Evolutionary conservation across 768 basidiomycete genomes (phyloP).

Genomic region (Leccinellum rugosiceps): DNA sequence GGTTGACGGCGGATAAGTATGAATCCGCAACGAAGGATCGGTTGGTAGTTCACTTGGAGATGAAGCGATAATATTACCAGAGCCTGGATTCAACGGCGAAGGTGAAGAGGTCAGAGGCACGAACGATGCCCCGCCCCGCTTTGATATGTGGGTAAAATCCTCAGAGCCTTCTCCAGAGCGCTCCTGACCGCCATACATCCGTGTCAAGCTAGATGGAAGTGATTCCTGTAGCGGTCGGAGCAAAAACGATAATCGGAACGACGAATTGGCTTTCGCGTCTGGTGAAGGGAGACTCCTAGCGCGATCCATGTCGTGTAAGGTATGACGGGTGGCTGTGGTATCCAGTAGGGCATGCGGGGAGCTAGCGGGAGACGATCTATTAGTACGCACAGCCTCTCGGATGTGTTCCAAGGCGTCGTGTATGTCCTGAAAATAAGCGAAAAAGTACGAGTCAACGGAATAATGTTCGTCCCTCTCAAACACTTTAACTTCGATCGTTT

Average conservation of each 20-base stretch:
- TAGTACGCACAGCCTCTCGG: conserved; percentile 64
- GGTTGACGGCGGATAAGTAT: conserved; percentile 81
- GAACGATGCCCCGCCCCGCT: conserved; percentile 52
- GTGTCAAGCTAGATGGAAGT: conserved; percentile 36
- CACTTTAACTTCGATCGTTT: conserved; percentile 93
- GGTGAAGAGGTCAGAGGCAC: conserved; percentile 54
- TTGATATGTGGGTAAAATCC: conserved; percentile 71
- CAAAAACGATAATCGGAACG: conserved; percentile 63
- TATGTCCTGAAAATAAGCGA: conserved; percentile 89
- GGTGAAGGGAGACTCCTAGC: conserved; percentile 36
- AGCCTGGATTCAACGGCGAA: conserved; percentile 16
- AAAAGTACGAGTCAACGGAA: conserved; percentile 85
- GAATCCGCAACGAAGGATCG: conserved; percentile 40
- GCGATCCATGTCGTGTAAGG: conserved; percentile 37
- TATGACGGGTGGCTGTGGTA: conserved; percentile 48
- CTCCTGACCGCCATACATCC: conserved; percentile 32
- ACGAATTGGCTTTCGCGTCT: conserved; percentile 36
- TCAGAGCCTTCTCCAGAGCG: conserved; percentile 42
- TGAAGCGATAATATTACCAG: conserved; percentile 3
- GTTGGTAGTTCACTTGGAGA: conserved; percentile 9
- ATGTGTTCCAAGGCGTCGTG: conserved; percentile 77
- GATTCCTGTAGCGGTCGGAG: conserved; percentile 67
- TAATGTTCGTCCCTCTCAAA: conserved; percentile 76
- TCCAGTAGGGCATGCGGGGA: conserved; percentile 45
- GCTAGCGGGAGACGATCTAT: conserved; percentile 35